phyloP scores from a whole-genome alignment of 176 grass and related monocot genomes.

The Eleusine coracana region DNA sequence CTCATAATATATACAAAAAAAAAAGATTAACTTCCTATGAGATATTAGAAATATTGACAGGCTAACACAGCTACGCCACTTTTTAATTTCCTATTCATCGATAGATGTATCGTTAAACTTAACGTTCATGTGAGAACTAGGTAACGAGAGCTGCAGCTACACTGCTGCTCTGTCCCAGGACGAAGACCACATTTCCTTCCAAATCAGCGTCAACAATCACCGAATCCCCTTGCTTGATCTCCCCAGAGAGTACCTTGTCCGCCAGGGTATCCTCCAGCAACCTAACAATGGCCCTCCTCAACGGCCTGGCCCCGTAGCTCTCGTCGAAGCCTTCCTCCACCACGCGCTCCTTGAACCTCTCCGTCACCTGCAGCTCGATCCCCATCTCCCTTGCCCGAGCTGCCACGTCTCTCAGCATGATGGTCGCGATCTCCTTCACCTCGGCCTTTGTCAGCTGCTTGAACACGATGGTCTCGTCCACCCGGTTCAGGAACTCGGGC shows the following conservation, averaged over 20 bases:
- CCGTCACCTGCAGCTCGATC: constrained; percentile 73
- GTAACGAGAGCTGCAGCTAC: too few relatives aligned
- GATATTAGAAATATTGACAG: too few relatives aligned
- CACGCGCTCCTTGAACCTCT: constrained; percentile 73
- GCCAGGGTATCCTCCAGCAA: constrained; percentile 79
- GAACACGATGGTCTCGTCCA: constrained; percentile 93
- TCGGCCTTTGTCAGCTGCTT: constrained; percentile 80
- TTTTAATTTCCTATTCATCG: too few relatives aligned
- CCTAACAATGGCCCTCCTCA: constrained; percentile 74
- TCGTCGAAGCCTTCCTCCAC: constrained; percentile 85
- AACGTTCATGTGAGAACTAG: too few relatives aligned
- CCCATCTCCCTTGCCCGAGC: constrained; percentile 65
- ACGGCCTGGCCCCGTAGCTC: constrained; percentile 67
- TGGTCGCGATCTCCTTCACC: constrained; percentile 77
- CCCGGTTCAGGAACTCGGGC: constrained; percentile 83
- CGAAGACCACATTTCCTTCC: too few relatives aligned
- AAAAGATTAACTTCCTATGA: too few relatives aligned
- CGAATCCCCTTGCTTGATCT: constrained; percentile 71
- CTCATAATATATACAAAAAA: too few relatives aligned
- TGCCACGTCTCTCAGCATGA: constrained; percentile 76
- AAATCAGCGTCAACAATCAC: constrained; percentile 75
- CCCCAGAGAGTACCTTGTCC: constrained; percentile 65
- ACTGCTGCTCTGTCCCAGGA: too few relatives aligned
- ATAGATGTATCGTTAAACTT: too few relatives aligned
- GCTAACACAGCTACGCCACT: too few relatives aligned